These are phyloP conservation scores for Acacia concinna DNA, from an alignment of 331 rosid genomes.

Conservation along the genomic window DNA sequence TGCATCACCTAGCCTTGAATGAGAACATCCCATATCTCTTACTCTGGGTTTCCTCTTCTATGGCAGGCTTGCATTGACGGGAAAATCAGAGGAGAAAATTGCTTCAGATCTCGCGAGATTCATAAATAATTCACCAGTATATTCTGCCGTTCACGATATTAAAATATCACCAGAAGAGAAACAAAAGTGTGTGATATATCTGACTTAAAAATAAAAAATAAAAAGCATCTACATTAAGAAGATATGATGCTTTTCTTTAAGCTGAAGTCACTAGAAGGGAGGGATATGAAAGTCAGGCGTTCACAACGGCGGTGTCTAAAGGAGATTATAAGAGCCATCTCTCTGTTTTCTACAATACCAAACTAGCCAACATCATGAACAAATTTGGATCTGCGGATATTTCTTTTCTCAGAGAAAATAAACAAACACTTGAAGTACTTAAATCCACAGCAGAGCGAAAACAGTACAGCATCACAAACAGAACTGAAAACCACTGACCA, in stretches of 20 bases:
- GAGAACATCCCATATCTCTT: conserved; percentile 86
- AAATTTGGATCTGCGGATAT: conserved; percentile 32
- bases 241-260: conserved; percentile 62
- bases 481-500: background rate
- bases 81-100: conserved; percentile 47
- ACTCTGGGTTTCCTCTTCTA: conserved; percentile 30
- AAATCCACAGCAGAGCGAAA: conserved; percentile 15
- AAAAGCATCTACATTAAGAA: conserved; percentile 22
- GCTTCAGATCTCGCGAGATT: conserved; percentile 45
- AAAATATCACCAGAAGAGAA: background rate
- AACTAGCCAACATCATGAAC: background rate
- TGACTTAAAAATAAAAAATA: background rate
- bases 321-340: conserved; percentile 42
- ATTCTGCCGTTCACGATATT: conserved; percentile 25
- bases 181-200: background rate
- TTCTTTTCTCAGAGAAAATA: background rate
- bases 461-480: background rate
- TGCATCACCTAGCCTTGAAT: conserved; percentile 76
- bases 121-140: conserved; percentile 52
- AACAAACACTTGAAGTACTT: background rate
- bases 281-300: conserved; percentile 25
- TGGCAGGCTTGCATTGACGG: conserved; percentile 60
- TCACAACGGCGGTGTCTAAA: conserved; percentile 34
- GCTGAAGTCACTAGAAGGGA: conserved; percentile 45
- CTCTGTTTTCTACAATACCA: conserved; percentile 28